A percentile compares a stretch with the other conserved stretches of the same genome.
phyloP scores from a whole-genome alignment of 2,329 filamentous ascomycete genomes.

The Pseudogymnoascus sp. region DNA sequence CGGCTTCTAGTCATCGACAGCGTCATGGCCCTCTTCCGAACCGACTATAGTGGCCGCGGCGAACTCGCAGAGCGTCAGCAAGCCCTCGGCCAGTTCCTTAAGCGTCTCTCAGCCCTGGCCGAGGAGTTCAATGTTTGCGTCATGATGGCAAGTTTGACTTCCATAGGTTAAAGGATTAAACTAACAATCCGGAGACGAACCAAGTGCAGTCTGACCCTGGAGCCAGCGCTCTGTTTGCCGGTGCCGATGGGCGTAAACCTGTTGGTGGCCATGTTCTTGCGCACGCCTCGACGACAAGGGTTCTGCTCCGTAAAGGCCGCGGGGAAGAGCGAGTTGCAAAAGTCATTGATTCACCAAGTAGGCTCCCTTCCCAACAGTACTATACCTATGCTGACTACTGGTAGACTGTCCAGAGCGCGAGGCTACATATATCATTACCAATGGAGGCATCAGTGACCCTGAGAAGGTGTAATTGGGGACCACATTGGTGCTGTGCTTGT shows the following conservation, averaged over 20 bases:
- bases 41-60: constrained; percentile 59
- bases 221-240: constrained; percentile 58
- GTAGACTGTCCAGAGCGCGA: constrained; percentile 60
- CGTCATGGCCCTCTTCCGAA: constrained; percentile 62
- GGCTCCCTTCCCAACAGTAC: constrained; percentile 13
- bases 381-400: not conserved
- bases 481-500: not conserved
- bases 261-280: constrained; percentile 61
- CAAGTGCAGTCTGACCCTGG: constrained; percentile 66
- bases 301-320: constrained; percentile 59
- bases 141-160: constrained; percentile 41
- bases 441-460: constrained; percentile 59
- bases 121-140: constrained; percentile 64
- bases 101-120: constrained; percentile 56
- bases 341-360: constrained; percentile 59
- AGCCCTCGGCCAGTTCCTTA: constrained; percentile 58
- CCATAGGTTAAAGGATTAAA: not conserved
- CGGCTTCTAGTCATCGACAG: constrained; percentile 62
- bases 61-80: constrained; percentile 62
- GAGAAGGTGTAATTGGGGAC: constrained; percentile 45
- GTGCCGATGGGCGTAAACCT: constrained; percentile 60
- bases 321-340: constrained; percentile 65
- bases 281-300: constrained; percentile 59
- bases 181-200: constrained; percentile 45
- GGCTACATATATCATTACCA: constrained; percentile 63